Evolutionary conservation across 1,284 basidiomycete genomes (phyloP), one percentile per base, ranked within the genome.

Genomic region (Vanrija sp.): DNA sequence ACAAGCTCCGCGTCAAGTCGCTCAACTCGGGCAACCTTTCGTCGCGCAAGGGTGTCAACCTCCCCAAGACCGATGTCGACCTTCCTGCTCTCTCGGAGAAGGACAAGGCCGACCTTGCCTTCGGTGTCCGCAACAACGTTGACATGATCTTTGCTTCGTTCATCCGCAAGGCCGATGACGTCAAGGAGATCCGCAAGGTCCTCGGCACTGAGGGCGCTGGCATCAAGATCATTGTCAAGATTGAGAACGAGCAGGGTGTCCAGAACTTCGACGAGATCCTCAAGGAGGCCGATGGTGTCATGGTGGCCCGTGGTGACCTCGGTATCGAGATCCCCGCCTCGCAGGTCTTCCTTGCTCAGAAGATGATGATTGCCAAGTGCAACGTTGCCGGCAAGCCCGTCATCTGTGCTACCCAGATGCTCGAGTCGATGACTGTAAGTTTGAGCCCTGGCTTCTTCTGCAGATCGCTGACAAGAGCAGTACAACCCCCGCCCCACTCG

Each of bases 281-380:
- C 67, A 85, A 81, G 66, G 94, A 88, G 77, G 84, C 88, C 31
- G 93, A 98, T 72, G 93, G 93, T 80, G 93, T 98, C 69, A 97
- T 97, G 94, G 93, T 98, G 57, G 94, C 94, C 61, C 90, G 94
- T 80, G 93, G 94, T 78, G 94, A 97, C 75, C 83, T 98, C 51
- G 94, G 94, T 78, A 97, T 97, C 67, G 94, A 97, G 79, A 98
- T 97, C 65, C 96, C 96, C 23, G 93, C 94, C 43, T 89, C 87
- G 69, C 94, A 97, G 73, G 94, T 98, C 46, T 97, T 98, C 82
- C 82, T 96, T 71, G 94, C 94, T 20, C 94, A 98, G 77, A 98
- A 98, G 81, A 97, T 97, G 94, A 98, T 98, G 92, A 98, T 97
- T 67, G 85, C 93, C 61, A 97, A 97, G 80, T 96, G 92, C 80